Conservation (phyloP, 1,284 basidiomycete genomes). For the Jaminaea rosea region DNA sequence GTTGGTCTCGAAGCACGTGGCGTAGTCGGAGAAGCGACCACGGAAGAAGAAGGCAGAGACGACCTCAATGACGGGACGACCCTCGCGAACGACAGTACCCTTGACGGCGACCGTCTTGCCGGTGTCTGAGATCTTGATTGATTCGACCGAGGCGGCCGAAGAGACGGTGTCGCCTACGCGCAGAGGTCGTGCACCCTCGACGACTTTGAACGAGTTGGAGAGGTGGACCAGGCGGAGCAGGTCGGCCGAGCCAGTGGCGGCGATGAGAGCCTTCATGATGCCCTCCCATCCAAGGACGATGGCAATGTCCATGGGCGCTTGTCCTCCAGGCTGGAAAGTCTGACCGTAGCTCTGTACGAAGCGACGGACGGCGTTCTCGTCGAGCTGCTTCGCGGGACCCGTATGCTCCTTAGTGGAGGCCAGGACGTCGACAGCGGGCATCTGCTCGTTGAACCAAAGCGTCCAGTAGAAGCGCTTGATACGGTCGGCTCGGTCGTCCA, state of each 20-base stretch:
- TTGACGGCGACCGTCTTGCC: slow-evolving; percentile 58
- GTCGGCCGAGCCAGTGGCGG: slow-evolving; percentile 30
- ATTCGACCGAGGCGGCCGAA: slow-evolving; percentile 76
- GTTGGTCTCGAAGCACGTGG: slow-evolving; percentile 82
- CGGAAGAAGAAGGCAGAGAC: slow-evolving; percentile 93
- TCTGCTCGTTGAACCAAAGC: slow-evolving; percentile 41
- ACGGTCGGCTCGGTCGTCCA: slow-evolving; percentile 71
- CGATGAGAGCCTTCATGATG: slow-evolving; percentile 43
- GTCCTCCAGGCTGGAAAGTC: slow-evolving; percentile 66
- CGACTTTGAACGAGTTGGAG: slow-evolving; percentile 85
- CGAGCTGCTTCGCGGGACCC: slow-evolving; percentile 41
- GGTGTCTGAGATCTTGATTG: slow-evolving; percentile 79
- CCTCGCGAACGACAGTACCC: slow-evolving; percentile 52
- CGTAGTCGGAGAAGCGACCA: slow-evolving; percentile 81
- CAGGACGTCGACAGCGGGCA: slow-evolving; percentile 24
- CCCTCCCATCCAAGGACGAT: slow-evolving; percentile 84
- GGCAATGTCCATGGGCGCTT: slow-evolving; percentile 86
- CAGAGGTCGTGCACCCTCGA: slow-evolving; percentile 68
- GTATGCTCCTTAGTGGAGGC: slow-evolving; percentile 15
- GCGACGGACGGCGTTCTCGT: slow-evolving; percentile 65
- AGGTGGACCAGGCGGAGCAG: slow-evolving; percentile 91
- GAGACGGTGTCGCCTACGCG: slow-evolving; percentile 80
- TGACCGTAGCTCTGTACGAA: slow-evolving; percentile 91
- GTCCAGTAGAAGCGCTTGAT: slow-evolving; percentile 60
- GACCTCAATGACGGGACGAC: slow-evolving; percentile 90